Base-by-base conservation (phyloP, 495 filamentous ascomycete genomes). In the Xylona heveae region DNA sequence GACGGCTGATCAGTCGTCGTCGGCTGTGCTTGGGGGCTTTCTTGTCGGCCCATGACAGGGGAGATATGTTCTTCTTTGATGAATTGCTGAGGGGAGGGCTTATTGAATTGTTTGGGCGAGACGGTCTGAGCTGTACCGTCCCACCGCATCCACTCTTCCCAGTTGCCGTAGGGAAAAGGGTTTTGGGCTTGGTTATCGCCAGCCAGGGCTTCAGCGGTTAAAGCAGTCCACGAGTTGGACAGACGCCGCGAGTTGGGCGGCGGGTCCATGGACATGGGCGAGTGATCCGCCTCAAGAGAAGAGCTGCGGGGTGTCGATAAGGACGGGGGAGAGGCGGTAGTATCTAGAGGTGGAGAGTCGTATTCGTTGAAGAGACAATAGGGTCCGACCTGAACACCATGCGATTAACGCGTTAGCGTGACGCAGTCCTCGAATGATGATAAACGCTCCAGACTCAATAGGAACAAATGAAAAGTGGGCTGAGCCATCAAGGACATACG, bases 141-240 rank as follows among this genome's bases (percentile, higher is more conserved):
- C 23, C 24, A 30, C 16, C 19, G 25, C 33, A 35, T 35, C 22
- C 15, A 35, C 16, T 25, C 33, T 31, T 30, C 24, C 33, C 33
- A 35, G 24, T 27, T 28, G 8, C 33, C 33, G 15, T 35, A 35
- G 2, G 33, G 17, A 24, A 26, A 26, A 10, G 15, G 23, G 23
- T 35, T 24, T 10, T 21, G 7, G 1, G 23, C 13, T n/a, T n/a
- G n/a, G 23, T 28, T 23, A 8, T 18, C 33, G 6, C 15, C 23
- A 28, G 33, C 4, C 10, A 35, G 28, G 15, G 8, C 24, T n/a
- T 35, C 33, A 6, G 2, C 24, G 10, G 23, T 17, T 19, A 35
- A 18, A 34, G 21, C 16, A 18, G 24, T 21, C 32, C 32, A 35
- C 7, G 24, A 24, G 8, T 9, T 9, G 2, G 24, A 28, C 33